These are phyloP conservation scores for Aspergillus udagawae DNA, from an alignment of 2,329 filamentous ascomycete genomes.

Conservation along the genomic window DNA sequence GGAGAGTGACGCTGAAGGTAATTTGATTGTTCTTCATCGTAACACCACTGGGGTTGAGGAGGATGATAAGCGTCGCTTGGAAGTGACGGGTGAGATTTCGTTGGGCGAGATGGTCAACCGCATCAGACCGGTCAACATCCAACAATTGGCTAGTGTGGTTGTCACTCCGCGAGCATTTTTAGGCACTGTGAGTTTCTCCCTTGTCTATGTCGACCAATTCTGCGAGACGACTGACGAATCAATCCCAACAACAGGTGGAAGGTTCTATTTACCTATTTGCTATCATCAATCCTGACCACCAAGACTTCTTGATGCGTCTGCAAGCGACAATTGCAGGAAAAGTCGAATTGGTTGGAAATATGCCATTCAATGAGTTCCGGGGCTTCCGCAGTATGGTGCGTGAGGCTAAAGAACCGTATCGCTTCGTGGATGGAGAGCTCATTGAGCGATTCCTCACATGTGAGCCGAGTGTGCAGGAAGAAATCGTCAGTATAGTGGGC, in stretches of 20 bases:
- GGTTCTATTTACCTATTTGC: constrained; percentile 89
- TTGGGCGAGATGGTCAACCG: constrained; percentile 92
- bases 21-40: constrained; percentile 73
- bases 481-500: constrained; percentile 50
- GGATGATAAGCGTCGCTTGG: constrained; percentile 67
- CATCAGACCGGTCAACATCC: constrained; percentile 70
- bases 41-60: constrained; percentile 69
- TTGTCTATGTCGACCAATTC: neutral
- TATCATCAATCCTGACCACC: constrained; percentile 65
- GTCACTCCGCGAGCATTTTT: constrained; percentile 82
- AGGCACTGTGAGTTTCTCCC: constrained; percentile 64
- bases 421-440: constrained; percentile 90
- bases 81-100: constrained; percentile 74
- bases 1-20: constrained; percentile 81
- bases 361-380: constrained; percentile 76
- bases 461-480: constrained; percentile 54
- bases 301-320: constrained; percentile 77
- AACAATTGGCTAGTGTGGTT: constrained; percentile 59
- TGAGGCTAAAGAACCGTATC: constrained; percentile 69
- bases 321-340: constrained; percentile 66
- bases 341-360: constrained; percentile 65
- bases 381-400: constrained; percentile 71
- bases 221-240: neutral
- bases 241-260: constrained; percentile 60
- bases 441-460: constrained; percentile 79